phyloP scores from a whole-genome alignment of 352 stramenopile genomes.

The Phytophthora multivora region DNA sequence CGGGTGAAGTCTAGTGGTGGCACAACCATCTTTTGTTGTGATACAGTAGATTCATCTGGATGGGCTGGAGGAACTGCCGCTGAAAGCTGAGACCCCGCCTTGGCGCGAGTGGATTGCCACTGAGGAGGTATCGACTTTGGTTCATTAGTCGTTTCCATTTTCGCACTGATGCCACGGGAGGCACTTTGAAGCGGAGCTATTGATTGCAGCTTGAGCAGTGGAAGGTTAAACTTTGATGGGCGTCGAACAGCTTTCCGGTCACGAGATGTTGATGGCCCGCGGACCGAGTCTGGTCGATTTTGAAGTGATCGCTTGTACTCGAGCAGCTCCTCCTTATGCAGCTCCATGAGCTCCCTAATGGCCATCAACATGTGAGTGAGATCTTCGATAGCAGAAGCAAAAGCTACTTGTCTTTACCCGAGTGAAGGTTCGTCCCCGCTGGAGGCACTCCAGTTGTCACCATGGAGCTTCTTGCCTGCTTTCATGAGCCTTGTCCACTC shows the following conservation, averaged over 20 bases:
- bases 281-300: constrained; percentile 16
- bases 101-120: constrained; percentile 66
- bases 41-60: constrained; percentile 4
- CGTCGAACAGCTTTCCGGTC: constrained; percentile 15
- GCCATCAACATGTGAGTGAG: not conserved
- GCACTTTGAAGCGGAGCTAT: constrained; percentile 19
- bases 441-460: constrained; percentile 56
- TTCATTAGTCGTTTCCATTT: constrained; percentile 5
- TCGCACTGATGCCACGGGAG: constrained; percentile 5
- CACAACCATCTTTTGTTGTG: constrained; percentile 14
- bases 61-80: constrained; percentile 8
- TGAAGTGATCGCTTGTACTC: constrained; percentile 51
- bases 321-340: constrained; percentile 75
- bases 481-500: constrained; percentile 76
- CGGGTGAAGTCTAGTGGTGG: constrained; percentile 39
- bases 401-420: constrained; percentile 22
- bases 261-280: constrained; percentile 4
- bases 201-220: constrained; percentile 23
- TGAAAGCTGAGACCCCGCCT: constrained; percentile 24
- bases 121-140: constrained; percentile 39
- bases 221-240: constrained; percentile 29
- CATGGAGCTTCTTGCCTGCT: constrained; percentile 62
- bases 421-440: constrained; percentile 48
- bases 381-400: not conserved
- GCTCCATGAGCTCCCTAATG: constrained; percentile 64